These are phyloP conservation scores for Breynia disticha DNA, from an alignment of 441 rosid species.

Conservation along the genomic window DNA sequence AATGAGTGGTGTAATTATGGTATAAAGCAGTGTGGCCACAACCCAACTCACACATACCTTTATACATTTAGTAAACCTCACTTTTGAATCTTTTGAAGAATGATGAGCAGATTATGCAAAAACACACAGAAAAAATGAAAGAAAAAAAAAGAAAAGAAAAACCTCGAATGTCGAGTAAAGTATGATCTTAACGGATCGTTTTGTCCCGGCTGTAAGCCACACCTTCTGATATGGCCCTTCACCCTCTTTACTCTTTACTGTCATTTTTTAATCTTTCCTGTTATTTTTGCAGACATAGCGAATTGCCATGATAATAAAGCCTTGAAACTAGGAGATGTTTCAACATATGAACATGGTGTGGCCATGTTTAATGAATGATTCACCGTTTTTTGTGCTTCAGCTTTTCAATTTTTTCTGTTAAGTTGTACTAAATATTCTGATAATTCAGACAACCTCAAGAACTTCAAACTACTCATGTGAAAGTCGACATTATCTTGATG, in stretches of 20 bases:
- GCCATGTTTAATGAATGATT: too few relatives aligned
- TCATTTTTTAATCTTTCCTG: too few relatives aligned
- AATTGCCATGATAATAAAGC: conserved; percentile 6
- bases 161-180: not conserved
- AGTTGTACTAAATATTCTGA: too few relatives aligned
- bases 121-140: not conserved
- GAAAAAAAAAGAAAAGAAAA: too few relatives aligned
- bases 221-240: not conserved
- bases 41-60: not conserved
- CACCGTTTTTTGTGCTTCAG: too few relatives aligned
- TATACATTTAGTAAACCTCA: conserved; percentile 10
- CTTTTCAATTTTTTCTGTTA: too few relatives aligned
- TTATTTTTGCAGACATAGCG: too few relatives aligned
- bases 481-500: too few relatives aligned
- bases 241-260: too few relatives aligned
- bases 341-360: not conserved
- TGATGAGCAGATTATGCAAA: conserved; percentile 32
- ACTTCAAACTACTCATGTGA: too few relatives aligned
- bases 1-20: conserved; percentile 21
- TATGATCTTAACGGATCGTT: not conserved
- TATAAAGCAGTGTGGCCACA: conserved; percentile 13
- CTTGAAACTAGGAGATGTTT: conserved; percentile 14
- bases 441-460: too few relatives aligned
- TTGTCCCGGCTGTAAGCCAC: conserved; percentile 26
- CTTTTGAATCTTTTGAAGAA: conserved; percentile 37